Evolutionary conservation across 1,284 basidiomycete species (phyloP).

Genomic region (Coniferiporia sulphurascens): DNA sequence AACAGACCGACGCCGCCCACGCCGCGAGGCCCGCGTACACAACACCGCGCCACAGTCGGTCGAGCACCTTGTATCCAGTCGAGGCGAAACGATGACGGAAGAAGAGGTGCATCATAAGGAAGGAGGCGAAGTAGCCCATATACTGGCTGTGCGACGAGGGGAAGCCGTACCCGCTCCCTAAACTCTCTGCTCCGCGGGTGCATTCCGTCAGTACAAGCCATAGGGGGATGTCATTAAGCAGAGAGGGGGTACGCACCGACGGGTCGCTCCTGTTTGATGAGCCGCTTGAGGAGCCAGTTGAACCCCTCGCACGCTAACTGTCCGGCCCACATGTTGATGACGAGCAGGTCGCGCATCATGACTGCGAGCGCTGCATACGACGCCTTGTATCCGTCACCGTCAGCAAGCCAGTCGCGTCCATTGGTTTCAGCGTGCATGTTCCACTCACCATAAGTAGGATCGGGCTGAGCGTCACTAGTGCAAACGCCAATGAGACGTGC

Average conservation of each 20-base stretch:
- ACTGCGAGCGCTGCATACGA: conserved; percentile 75
- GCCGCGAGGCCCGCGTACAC: conserved; percentile 47
- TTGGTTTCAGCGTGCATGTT: no score
- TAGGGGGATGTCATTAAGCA: background rate
- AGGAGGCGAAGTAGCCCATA: conserved; percentile 82
- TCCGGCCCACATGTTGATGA: conserved; percentile 80
- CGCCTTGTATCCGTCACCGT: conserved; percentile 39
- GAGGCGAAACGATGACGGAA: conserved; percentile 62
- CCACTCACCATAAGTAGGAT: conserved; percentile 66
- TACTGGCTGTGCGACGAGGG: conserved; percentile 87
- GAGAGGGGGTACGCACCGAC: conserved; percentile 39
- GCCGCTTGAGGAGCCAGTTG: conserved; percentile 68
- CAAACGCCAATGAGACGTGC: conserved; percentile 53
- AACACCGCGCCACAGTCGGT: conserved; percentile 40
- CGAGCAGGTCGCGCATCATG: conserved; percentile 71
- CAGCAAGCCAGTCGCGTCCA: no score
- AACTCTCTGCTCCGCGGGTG: conserved; percentile 35
- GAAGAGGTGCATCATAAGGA: conserved; percentile 69
- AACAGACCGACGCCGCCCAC: conserved; percentile 66
- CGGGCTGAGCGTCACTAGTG: conserved; percentile 69
- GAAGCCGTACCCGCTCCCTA: conserved; percentile 79
- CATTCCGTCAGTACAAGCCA: background rate
- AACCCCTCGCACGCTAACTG: conserved; percentile 71
- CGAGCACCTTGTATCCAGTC: conserved; percentile 46
- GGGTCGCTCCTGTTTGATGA: conserved; percentile 68